Evolutionary conservation across 345 rosid genomes (phyloP).

Genomic region (Litchi chinensis): DNA sequence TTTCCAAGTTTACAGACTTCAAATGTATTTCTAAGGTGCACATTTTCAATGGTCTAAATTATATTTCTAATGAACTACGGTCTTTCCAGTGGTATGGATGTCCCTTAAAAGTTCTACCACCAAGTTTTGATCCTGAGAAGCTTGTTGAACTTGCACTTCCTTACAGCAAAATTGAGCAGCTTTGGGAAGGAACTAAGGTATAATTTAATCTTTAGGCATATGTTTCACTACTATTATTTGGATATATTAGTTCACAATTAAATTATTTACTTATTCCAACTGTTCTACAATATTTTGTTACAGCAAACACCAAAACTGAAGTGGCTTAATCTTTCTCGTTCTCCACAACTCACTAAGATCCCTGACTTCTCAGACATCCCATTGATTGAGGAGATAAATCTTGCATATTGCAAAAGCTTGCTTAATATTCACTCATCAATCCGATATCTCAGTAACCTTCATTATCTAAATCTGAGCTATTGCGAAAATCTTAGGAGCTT

Average conservation of each 20-base stretch:
- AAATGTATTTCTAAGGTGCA: background rate
- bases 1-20: background rate
- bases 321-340: background rate
- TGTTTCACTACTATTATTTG: background rate
- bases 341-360: background rate
- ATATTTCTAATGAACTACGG: constrained; percentile 16
- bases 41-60: background rate
- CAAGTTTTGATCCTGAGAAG: constrained; percentile 2
- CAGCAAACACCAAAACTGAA: too few species aligned
- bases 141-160: constrained; percentile 13
- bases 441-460: too few species aligned
- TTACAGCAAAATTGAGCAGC: constrained; percentile 11
- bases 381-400: background rate
- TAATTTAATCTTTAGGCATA: background rate
- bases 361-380: background rate
- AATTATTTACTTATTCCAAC: background rate
- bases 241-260: background rate
- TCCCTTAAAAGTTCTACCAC: constrained; percentile 19
- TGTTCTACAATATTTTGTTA: background rate
- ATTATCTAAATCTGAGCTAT: accelerated
- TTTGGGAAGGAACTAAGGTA: constrained; percentile 16
- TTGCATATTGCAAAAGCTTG: background rate
- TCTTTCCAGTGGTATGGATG: constrained; percentile 16
- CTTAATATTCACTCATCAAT: too few species aligned
- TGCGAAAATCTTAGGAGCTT: background rate